Conservation (phyloP, 495 filamentous ascomycete genomes). For the Aspergillus olivimuriae region DNA sequence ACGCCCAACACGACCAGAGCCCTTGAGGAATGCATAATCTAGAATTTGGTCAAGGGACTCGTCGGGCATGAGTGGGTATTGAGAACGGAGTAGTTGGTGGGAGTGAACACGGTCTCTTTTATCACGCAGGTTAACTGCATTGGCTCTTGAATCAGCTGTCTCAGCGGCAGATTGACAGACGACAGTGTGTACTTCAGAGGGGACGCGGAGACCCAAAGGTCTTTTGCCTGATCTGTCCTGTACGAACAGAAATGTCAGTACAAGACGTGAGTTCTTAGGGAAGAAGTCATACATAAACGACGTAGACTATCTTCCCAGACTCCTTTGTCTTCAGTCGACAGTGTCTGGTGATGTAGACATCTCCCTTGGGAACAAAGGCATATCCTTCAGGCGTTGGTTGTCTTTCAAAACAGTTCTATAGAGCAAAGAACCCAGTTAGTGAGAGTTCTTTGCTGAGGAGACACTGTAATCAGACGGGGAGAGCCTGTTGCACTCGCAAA, state of each 20-base stretch:
- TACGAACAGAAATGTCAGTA: constrained; percentile 4
- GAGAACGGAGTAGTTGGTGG: constrained; percentile 22
- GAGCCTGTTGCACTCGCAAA: too few species aligned
- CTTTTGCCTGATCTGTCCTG: constrained; percentile 29
- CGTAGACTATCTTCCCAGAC: constrained; percentile 30
- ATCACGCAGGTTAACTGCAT: constrained; percentile 31
- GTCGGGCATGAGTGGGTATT: constrained; percentile 41
- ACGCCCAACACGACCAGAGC: constrained; percentile 45
- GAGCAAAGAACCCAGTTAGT: too few species aligned
- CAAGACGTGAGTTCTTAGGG: neutral
- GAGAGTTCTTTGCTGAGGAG: too few species aligned
- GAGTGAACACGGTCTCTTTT: constrained; percentile 25
- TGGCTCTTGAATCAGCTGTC: constrained; percentile 36
- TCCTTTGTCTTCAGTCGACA: constrained; percentile 43
- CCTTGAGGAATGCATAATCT: constrained; percentile 41
- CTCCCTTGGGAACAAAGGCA: constrained; percentile 45
- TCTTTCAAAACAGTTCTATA: constrained; percentile 25
- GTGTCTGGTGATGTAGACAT: constrained; percentile 44
- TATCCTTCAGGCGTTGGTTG: constrained; percentile 28
- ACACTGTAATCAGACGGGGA: too few species aligned
- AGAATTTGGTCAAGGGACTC: constrained; percentile 31
- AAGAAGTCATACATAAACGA: constrained; percentile 33
- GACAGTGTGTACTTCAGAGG: constrained; percentile 25
- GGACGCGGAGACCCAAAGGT: constrained; percentile 42
- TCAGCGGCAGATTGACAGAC: constrained; percentile 25